Evolutionary conservation across 805 yeast genomes (phyloP).

Genomic region (Vanderwaltozyma polyspora): DNA sequence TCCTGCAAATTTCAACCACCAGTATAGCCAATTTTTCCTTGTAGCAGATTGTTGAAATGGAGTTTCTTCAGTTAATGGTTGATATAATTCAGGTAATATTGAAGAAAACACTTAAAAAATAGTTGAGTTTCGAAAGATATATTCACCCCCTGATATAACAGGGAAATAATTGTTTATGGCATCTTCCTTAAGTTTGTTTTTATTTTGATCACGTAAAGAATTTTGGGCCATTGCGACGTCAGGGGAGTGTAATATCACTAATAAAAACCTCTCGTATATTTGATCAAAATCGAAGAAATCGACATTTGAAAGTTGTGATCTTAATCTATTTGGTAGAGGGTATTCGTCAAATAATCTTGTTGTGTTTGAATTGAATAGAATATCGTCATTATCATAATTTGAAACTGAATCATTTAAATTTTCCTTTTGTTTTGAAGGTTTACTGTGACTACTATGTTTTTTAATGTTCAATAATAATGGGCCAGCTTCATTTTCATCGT

Average conservation of each 20-base stretch:
- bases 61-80: conserved; percentile 71
- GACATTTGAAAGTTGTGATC: conserved; percentile 10
- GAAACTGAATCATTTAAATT: background rate
- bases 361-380: background rate
- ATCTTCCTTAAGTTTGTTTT: conserved; percentile 2
- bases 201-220: conserved; percentile 4
- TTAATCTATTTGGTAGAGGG: conserved; percentile 18
- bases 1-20: conserved; percentile 93
- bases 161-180: conserved; percentile 20
- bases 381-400: background rate
- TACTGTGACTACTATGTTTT: conserved; percentile 13
- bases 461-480: conserved; percentile 19
- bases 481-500: conserved; percentile 20
- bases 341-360: conserved; percentile 19
- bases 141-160: conserved; percentile 26
- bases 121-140: conserved; percentile 27
- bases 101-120: conserved; percentile 51
- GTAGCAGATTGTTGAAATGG: conserved; percentile 40
- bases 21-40: conserved; percentile 69
- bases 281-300: conserved; percentile 47
- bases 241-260: conserved; percentile 68
- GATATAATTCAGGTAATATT: conserved; percentile 65
- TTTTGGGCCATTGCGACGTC: conserved; percentile 29
- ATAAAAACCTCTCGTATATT: conserved; percentile 60
- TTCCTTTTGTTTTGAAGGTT: conserved; percentile 1